Base-by-base conservation (phyloP, 306 rosid species). In the Prunus mume region DNA sequence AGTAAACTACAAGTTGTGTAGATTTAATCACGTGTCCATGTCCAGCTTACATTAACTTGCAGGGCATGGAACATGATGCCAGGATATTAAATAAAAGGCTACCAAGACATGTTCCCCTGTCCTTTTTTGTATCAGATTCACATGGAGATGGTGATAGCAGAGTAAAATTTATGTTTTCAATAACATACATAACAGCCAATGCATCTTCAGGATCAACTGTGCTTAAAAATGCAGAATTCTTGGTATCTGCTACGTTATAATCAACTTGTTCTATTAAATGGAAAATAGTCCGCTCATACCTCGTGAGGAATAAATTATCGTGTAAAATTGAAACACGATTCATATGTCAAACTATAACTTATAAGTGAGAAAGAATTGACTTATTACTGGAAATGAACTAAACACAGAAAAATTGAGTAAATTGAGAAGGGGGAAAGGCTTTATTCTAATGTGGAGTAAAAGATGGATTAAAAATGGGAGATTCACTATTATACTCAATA, bases 21-120 rank as follows among this genome's bases (percentile, higher is more conserved):
- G 32, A 55, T 24, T 54, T 56, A 30, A 27, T 61, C 51, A 56
- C 76, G 24, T 79, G 75, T 61, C 13, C 56, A 22, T 58, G 65
- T 58, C 65, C 51, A 62, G 47, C 77, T 54, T 62, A 56, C 65
- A 72, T 17, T 38, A 74, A 47, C 30, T 70, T 32, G 65, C 58
- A 79, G 65, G 83, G 66, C 76, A 70, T 70, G 76, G 64, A 74
- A 54, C 82, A 68, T 46, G 82, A 73, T 62, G 80, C 78, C 76
- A 54, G 27, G 15, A 17, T 41, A 55, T 52, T 74, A 45, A 63
- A 82, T 56, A 64, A 45, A 17, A 69, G 14, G 73, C 66, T 71
- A 27, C 27, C 22, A 72, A 58, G 24, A 47, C 74, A 28, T 50
- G 68, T n/a, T 57, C 20, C 38, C 72, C 45, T 41, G 50, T 65